Evolutionary conservation across 2,329 filamentous ascomycete genomes (phyloP).

Genomic region (Hymenoscyphus occultus): DNA sequence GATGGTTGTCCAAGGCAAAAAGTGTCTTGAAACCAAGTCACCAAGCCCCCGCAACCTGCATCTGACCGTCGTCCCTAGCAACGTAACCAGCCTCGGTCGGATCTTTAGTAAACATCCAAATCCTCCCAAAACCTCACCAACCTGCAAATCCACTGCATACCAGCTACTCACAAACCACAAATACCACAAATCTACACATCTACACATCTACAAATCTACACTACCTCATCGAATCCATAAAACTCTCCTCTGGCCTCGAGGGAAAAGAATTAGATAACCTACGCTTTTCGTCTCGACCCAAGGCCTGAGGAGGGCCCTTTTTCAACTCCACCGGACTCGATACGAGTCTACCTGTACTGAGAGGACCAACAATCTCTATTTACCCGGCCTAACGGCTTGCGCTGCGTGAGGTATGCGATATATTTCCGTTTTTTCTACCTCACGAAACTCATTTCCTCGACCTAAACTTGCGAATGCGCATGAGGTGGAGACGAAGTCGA

Average conservation of each 20-base stretch:
- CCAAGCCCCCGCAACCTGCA: background rate
- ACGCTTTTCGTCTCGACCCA: conserved; percentile 16
- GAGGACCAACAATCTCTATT: conserved; percentile 42
- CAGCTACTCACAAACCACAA: background rate
- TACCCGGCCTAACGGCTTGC: conserved; percentile 81
- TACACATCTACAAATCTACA: conserved; percentile 8
- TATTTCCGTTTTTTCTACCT: background rate
- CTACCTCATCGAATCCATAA: conserved; percentile 5
- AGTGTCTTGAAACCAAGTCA: too few species aligned
- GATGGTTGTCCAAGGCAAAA: too few species aligned
- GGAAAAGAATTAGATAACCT: conserved; percentile 13
- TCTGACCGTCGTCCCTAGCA: background rate
- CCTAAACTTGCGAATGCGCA: background rate
- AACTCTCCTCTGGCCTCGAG: conserved; percentile 26
- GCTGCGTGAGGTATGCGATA: conserved; percentile 70
- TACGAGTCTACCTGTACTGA: conserved; percentile 49
- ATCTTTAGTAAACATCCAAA: conserved; percentile 1
- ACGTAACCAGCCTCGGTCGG: conserved; percentile 1
- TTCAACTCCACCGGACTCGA: conserved; percentile 27
- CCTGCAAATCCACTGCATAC: too few species aligned
- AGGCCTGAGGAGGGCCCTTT: conserved; percentile 32
- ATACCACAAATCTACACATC: background rate
- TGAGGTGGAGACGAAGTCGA: background rate
- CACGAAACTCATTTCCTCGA: background rate
- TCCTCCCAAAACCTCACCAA: conserved; percentile 1